Conservation (phyloP, 108 stramenopile genomes). For the Pseudonitzschia delicatissima region DNA sequence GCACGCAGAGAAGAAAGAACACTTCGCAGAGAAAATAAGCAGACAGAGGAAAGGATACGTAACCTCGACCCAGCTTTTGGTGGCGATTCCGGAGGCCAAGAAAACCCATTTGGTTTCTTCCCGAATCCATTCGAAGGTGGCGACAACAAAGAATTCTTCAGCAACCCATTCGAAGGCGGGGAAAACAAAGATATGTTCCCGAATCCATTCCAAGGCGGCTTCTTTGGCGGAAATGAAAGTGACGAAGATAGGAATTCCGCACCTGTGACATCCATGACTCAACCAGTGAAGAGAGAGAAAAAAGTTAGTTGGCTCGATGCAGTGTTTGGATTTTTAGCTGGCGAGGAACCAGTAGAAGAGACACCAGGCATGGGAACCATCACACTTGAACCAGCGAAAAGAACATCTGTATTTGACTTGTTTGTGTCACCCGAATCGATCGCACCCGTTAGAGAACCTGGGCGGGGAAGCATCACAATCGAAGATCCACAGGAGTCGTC, state of each 20-base stretch:
- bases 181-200: neutral
- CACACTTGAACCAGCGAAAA: constrained; percentile 2
- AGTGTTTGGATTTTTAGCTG: constrained; percentile 3
- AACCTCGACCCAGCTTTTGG: neutral
- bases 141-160: neutral
- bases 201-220: neutral
- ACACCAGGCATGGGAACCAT: constrained; percentile 3
- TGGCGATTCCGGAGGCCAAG: neutral
- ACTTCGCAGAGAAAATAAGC: neutral
- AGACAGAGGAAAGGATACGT: neutral
- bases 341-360: neutral
- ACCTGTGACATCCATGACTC: neutral
- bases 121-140: neutral
- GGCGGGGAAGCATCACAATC: constrained; percentile 10
- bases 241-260: neutral
- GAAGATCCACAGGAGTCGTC: neutral
- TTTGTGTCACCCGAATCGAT: constrained; percentile 4
- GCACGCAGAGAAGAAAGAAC: neutral
- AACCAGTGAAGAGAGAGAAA: constrained; percentile 3
- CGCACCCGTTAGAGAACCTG: neutral
- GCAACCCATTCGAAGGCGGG: neutral
- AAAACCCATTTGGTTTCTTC: neutral
- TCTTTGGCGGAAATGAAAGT: neutral
- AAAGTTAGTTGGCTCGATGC: constrained; percentile 1
- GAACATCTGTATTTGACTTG: constrained; percentile 4